Conservation (phyloP, 495 filamentous ascomycete genomes). For the Hypoxylon crocopeplum region DNA sequence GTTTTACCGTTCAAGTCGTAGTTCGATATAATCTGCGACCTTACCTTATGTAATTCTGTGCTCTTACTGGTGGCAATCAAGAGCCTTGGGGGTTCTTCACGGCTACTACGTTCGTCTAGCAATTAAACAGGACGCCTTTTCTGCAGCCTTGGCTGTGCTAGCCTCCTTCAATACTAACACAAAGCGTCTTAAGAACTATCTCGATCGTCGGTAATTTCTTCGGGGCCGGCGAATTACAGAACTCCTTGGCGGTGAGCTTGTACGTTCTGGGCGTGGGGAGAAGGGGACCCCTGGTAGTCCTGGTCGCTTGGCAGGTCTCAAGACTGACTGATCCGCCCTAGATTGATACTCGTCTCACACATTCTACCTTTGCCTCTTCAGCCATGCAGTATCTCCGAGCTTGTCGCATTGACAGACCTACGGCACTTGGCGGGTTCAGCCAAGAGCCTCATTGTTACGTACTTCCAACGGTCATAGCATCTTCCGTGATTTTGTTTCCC, state of each 20-base stretch:
- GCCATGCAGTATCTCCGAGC: slow-evolving; percentile 10
- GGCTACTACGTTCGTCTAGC: too few species aligned
- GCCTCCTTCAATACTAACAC: slow-evolving; percentile 7
- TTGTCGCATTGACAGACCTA: slow-evolving; percentile 34
- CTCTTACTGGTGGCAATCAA: too few species aligned
- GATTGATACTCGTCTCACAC: slow-evolving; percentile 39
- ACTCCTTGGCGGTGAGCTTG: slow-evolving; percentile 19
- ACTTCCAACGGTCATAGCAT: slow-evolving; percentile 19
- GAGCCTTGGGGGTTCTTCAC: too few species aligned
- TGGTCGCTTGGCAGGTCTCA: slow-evolving; percentile 50
- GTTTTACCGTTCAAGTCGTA: not conserved
- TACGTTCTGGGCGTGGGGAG: slow-evolving; percentile 22
- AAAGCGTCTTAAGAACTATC: slow-evolving; percentile 8
- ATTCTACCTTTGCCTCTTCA: slow-evolving; percentile 24
- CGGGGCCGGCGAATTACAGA: slow-evolving; percentile 11
- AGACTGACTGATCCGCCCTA: slow-evolving; percentile 40
- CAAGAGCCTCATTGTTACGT: slow-evolving; percentile 39
- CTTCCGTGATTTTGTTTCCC: slow-evolving; percentile 24
- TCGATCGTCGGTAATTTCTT: slow-evolving; percentile 17
- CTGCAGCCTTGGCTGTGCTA: slow-evolving; percentile 18
- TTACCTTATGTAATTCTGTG: too few species aligned
- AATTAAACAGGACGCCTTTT: not conserved
- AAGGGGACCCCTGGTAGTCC: slow-evolving; percentile 4
- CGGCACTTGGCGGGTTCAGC: slow-evolving; percentile 42
- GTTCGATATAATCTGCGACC: too few species aligned